Evolutionary conservation across 345 rosid species (phyloP), one percentile per base, ranked within the genome.

Genomic region (Anastatica hierochuntica): DNA sequence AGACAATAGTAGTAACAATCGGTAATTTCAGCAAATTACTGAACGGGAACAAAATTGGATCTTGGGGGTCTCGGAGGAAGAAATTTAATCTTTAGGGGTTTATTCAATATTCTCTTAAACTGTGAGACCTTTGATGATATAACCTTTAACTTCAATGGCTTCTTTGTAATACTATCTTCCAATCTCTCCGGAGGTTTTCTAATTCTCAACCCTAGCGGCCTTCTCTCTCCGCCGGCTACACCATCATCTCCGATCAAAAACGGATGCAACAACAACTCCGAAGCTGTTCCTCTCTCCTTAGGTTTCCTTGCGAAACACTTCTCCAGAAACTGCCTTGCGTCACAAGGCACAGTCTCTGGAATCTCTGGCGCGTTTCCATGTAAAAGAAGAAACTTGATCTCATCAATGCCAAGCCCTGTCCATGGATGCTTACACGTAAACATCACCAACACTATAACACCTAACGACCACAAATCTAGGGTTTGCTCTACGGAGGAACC

Each of bases 381-480:
- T 7, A 38, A 44, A 0, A 66, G 29, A 19, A 11, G 6, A 21
- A 15, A 0, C 67, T 31, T n/a, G 0, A 67, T 1, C 29, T 46
- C 15, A 7, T 14, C 39, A 0, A 9, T 2, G n/a, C 1, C 4
- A 35, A 27, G 0, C 15, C 49, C 39, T 7, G 1, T 10, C 72
- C 62, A 67, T 31, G 66, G 49, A 14, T 31, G 17, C 29, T 53
- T 24, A 29, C 72, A 33, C 1, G 21, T 60, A 11, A 10, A 41
- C 72, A 67, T 60, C 67, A 46, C 49, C 40, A 67, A 31, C 16
- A 60, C 67, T 1, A 67, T 14, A 14, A 62, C 46, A 15, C 72
- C 72, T 3, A 67, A 7, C 20, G 72, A 67, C 72, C 65, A 60
- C 39, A 67, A 49, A 60, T 67, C 72, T 54, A 67, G 62, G 62